These are phyloP conservation scores for Chlorokybus atmophyticus DNA, from an alignment of 139 green algal genomes.

Conservation along the genomic window DNA sequence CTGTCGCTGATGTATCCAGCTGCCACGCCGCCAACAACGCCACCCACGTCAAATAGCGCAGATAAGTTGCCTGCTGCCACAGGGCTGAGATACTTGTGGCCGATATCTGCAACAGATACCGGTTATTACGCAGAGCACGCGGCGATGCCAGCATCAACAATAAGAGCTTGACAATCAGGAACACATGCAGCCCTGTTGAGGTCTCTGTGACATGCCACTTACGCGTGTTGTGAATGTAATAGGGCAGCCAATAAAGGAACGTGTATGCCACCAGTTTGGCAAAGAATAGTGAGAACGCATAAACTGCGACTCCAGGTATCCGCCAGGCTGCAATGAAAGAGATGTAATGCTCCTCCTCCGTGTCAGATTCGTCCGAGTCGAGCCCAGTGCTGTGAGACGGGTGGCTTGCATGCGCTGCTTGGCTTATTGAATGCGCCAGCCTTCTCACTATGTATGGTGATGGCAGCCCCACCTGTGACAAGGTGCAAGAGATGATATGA, in stretches of 20 bases:
- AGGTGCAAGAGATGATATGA: no score
- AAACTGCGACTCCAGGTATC: constrained; percentile 79
- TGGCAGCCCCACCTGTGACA: no score
- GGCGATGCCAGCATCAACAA: no score
- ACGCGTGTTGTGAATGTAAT: constrained; percentile 74
- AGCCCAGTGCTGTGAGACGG: no score
- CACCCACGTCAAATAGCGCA: constrained; percentile 85
- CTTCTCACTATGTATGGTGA: no score
- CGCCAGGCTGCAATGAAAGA: constrained; percentile 62
- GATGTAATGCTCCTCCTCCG: constrained; percentile 14
- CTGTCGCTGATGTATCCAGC: constrained; percentile 76
- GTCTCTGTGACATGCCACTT: constrained; percentile 13
- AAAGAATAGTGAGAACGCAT: constrained; percentile 89
- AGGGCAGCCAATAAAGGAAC: constrained; percentile 96
- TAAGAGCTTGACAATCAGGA: no score
- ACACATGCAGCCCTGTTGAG: no score
- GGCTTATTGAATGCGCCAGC: no score
- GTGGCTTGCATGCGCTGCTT: no score
- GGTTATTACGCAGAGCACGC: no score
- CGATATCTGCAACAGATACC: constrained; percentile 36
- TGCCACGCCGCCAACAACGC: constrained; percentile 69
- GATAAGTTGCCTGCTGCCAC: constrained; percentile 62
- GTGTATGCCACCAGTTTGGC: constrained; percentile 95
- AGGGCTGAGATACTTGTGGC: constrained; percentile 12
- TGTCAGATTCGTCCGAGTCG: not conserved